Evolutionary conservation across 495 filamentous ascomycete genomes (phyloP).

Genomic region (Penicillium flavigenum): DNA sequence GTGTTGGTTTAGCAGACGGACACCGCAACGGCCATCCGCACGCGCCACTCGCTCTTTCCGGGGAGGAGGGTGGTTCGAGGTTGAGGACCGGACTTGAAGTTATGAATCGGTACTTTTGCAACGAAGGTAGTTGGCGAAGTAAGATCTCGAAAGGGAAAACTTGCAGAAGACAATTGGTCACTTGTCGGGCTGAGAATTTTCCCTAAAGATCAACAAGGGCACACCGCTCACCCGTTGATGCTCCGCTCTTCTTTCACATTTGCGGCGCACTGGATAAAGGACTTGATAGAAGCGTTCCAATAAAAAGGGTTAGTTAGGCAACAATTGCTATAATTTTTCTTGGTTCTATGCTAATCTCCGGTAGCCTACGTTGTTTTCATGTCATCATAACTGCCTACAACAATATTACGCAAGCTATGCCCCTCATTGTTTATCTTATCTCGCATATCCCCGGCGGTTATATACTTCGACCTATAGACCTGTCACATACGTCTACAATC

Average conservation of each 20-base stretch:
- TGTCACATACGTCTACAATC: neutral
- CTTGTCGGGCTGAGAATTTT: slow-evolving; percentile 29
- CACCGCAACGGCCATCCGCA: slow-evolving; percentile 33
- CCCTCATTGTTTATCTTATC: slow-evolving; percentile 14
- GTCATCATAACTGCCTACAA: slow-evolving; percentile 8
- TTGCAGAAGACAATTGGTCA: slow-evolving; percentile 22
- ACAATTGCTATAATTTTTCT: slow-evolving; percentile 2
- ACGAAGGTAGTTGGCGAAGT: slow-evolving; percentile 2
- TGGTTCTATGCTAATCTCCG: neutral
- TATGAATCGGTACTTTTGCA: slow-evolving; percentile 4
- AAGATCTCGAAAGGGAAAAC: slow-evolving; percentile 8
- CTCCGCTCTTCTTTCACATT: slow-evolving; percentile 28
- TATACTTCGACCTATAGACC: neutral
- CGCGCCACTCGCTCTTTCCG: slow-evolving; percentile 15
- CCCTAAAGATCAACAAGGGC: slow-evolving; percentile 13
- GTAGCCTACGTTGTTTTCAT: neutral
- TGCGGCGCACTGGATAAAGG: neutral
- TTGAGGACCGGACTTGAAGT: neutral
- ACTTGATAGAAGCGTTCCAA: neutral
- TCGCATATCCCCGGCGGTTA: neutral
- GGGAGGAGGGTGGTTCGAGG: neutral
- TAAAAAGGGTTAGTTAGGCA: neutral
- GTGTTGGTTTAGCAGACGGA: slow-evolving; percentile 25
- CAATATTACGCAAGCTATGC: slow-evolving; percentile 1
- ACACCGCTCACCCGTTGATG: slow-evolving; percentile 25